phyloP scores from a whole-genome alignment of 306 rosid species.

The Vachellia collinsii region DNA sequence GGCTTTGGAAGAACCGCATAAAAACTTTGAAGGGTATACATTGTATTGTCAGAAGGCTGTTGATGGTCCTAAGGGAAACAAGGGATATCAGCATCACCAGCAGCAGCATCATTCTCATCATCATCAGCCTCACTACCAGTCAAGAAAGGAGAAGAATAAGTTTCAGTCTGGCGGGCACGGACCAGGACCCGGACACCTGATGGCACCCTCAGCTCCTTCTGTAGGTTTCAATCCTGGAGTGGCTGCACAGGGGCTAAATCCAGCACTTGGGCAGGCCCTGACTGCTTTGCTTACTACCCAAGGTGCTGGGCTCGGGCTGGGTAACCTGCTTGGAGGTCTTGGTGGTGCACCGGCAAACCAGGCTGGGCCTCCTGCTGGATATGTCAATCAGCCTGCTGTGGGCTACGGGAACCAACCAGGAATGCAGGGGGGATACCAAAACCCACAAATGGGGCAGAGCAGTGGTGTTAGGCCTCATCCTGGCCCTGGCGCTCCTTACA shows the following conservation, averaged over 20 bases:
- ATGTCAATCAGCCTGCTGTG: conserved; percentile 58
- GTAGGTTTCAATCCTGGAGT: conserved; percentile 60
- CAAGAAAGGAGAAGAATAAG: conserved; percentile 61
- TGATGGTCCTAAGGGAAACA: conserved; percentile 62
- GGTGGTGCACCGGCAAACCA: conserved; percentile 59
- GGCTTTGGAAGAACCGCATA: conserved; percentile 56
- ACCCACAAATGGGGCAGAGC: conserved; percentile 72
- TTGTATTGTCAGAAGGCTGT: conserved; percentile 53
- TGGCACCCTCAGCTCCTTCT: conserved; percentile 68
- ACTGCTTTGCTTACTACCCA: conserved; percentile 67
- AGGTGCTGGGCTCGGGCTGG: conserved; percentile 68
- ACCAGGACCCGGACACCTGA: conserved; percentile 39
- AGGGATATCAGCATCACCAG: conserved; percentile 51
- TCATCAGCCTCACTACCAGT: conserved; percentile 51
- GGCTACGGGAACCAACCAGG: conserved; percentile 63
- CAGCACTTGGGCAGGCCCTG: conserved; percentile 64
- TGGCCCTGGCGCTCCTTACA: conserved; percentile 70
- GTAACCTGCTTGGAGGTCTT: conserved; percentile 69
- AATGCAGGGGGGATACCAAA: conserved; percentile 68
- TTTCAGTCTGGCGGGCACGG: conserved; percentile 52
- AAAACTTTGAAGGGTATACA: conserved; percentile 47
- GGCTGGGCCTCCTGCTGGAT: conserved; percentile 51
- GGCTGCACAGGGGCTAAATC: conserved; percentile 55
- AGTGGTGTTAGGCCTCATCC: conserved; percentile 69
- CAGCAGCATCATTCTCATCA: conserved; percentile 42